phyloP scores from a whole-genome alignment of 2,329 filamentous ascomycete species.

The Tolypocladium capitatum region DNA sequence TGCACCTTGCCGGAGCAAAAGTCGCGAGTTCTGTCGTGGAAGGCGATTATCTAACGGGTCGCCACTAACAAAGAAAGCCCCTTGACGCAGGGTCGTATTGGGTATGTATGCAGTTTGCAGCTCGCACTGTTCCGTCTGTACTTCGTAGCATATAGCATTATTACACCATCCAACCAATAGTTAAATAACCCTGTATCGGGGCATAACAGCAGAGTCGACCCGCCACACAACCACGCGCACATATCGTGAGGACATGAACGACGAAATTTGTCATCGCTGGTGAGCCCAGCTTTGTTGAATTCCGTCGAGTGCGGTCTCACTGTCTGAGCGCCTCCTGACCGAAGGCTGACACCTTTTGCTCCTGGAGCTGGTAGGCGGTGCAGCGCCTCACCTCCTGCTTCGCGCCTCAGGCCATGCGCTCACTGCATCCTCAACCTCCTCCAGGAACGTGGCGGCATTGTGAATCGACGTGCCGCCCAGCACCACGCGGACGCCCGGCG shows the following conservation, averaged over 20 bases:
- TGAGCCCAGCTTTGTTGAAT: not conserved
- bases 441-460: conserved; percentile 77
- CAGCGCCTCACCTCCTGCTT: conserved; percentile 9
- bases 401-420: conserved; percentile 65
- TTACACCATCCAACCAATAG: not conserved
- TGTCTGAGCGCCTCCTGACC: not conserved
- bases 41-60: not conserved
- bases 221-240: not conserved
- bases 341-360: not conserved
- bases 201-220: no score
- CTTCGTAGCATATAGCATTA: no score
- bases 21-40: not conserved
- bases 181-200: not conserved
- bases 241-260: no score
- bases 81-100: not conserved
- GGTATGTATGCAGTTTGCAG: not conserved
- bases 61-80: not conserved
- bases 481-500: conserved; percentile 78
- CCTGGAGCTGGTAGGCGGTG: not conserved
- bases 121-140: no score
- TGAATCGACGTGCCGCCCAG: conserved; percentile 79
- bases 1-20: not conserved
- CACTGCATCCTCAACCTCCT: conserved; percentile 84
- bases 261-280: not conserved
- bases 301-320: not conserved